A percentile compares a stretch with the other conserved stretches of the same genome.
Conservation (phyloP, 352 stramenopile genomes). For the Phytophthora multivora region DNA sequence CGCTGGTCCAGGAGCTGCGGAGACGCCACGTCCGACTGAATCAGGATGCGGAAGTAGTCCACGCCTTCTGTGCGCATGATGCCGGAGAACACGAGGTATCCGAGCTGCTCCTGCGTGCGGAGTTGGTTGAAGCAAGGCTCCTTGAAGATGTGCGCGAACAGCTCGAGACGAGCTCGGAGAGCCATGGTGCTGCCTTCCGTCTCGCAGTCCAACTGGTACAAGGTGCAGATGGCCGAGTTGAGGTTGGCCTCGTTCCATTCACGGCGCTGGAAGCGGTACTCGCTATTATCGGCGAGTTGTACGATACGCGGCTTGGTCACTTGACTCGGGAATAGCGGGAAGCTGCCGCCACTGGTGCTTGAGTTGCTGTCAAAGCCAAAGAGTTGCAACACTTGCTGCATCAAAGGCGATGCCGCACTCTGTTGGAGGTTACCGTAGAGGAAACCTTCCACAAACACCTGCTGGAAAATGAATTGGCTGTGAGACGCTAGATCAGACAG, state of each 20-base stretch:
- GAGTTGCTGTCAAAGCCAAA: constrained; percentile 39
- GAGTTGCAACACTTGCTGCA: constrained; percentile 49
- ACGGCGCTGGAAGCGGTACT: constrained; percentile 59
- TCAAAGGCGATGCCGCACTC: constrained; percentile 28
- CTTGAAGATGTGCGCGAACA: constrained; percentile 90
- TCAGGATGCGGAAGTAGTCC: constrained; percentile 76
- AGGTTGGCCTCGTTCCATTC: constrained; percentile 76
- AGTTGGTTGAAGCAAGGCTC: constrained; percentile 93
- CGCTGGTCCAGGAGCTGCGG: constrained; percentile 67
- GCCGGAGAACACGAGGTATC: constrained; percentile 87
- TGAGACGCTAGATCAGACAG: constrained; percentile 57
- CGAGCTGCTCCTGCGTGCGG: constrained; percentile 93
- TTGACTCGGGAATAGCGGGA: constrained; percentile 59
- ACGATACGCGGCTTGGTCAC: constrained; percentile 56
- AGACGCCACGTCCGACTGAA: constrained; percentile 80
- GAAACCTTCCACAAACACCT: constrained; percentile 74
- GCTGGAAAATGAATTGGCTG: constrained; percentile 63
- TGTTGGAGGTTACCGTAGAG: constrained; percentile 75
- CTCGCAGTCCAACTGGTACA: constrained; percentile 73
- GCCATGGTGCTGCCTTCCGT: constrained; percentile 46
- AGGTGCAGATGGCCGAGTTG: constrained; percentile 77
- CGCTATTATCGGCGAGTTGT: constrained; percentile 46
- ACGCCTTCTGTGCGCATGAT: constrained; percentile 52
- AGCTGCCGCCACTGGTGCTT: constrained; percentile 21
- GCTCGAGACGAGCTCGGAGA: constrained; percentile 56